Evolutionary conservation across 371 early-diverging fungal species (phyloP), one percentile per base, ranked within the genome.

Genomic region (Mucor ambiguus): DNA sequence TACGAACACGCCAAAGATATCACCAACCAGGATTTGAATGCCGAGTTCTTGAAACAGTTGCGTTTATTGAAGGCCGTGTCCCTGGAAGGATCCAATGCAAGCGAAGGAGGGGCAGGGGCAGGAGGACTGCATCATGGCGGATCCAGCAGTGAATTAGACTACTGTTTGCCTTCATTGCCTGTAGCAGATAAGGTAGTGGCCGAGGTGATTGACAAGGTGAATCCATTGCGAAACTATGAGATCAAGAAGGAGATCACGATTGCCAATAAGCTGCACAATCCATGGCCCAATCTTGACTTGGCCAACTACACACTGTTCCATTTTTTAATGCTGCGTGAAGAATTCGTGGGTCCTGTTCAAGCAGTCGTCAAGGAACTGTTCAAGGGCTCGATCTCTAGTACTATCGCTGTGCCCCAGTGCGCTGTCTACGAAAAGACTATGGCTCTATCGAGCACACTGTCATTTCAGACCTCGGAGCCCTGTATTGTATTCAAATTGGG

Each of bases 281-380:
- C 74, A 7, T 67, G 72, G 67, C 54, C 75, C n/a, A 32, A 65
- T 16, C 28, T 64, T 11, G 54, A 69, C 24, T 7, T 78, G 2
- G 44, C 33, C 0, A 32, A 49, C 3, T 81, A 81, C 28, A 20
- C 79, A 4, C 41, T 64, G 32, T 44, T 60, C 14, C 79, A 81
- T 18, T 81, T 69, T 14, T 55, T 73, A 56, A 55, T 79, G 6
- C 18, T 77, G 22, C 65, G 75, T 1, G 77, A 78, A 26, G 74
- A 78, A 32, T 6, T 79, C 0, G 43, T 62, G 8, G 71, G 71
- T 2, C 77, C 79, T 3, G 22, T 75, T 2, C 67, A 72, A 41
- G 16, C 56, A 1, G 67, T 66, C 0, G 52, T 78, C 6, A 24
- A 67, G 4, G 35, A 49, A 1, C 35, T 62, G 20, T 54, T 63